Evolutionary conservation across 129 eudicot genomes (phyloP).

Genomic region (Silybum marianum): DNA sequence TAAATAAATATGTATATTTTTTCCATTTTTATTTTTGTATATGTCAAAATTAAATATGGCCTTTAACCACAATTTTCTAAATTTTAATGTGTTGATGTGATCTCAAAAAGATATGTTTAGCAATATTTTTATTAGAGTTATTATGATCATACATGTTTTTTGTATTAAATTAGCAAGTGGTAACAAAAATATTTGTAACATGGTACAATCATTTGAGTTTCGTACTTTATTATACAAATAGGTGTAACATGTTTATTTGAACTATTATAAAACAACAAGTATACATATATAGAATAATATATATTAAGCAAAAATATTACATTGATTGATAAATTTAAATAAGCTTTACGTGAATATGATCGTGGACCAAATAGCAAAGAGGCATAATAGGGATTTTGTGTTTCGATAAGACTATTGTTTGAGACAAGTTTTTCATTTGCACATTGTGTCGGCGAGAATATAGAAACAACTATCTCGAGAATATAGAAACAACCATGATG

Average conservation of each 20-base stretch:
- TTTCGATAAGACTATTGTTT: not conserved
- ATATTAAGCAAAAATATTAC: not conserved
- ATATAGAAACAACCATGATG: no score
- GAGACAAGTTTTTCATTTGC: no score
- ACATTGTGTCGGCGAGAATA: no score
- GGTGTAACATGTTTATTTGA: slow-evolving; percentile 17
- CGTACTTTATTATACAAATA: not conserved
- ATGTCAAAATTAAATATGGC: not conserved
- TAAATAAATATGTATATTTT: no score
- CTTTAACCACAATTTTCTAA: not conserved
- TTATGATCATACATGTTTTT: not conserved
- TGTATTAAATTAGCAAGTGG: slow-evolving; percentile 2
- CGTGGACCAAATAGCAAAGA: not conserved
- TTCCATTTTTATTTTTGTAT: not conserved
- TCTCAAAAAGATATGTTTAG: not conserved
- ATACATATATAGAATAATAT: not conserved
- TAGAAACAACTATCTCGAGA: no score
- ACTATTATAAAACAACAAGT: not conserved
- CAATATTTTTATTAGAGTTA: not conserved
- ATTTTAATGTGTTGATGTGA: not conserved
- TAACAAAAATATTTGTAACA: slow-evolving; percentile 19
- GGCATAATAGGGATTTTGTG: not conserved
- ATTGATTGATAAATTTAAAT: not conserved
- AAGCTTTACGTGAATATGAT: not conserved
- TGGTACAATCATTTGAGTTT: slow-evolving; percentile 18